Conservation (phyloP, 352 stramenopile species). For the Pythium chondricola region DNA sequence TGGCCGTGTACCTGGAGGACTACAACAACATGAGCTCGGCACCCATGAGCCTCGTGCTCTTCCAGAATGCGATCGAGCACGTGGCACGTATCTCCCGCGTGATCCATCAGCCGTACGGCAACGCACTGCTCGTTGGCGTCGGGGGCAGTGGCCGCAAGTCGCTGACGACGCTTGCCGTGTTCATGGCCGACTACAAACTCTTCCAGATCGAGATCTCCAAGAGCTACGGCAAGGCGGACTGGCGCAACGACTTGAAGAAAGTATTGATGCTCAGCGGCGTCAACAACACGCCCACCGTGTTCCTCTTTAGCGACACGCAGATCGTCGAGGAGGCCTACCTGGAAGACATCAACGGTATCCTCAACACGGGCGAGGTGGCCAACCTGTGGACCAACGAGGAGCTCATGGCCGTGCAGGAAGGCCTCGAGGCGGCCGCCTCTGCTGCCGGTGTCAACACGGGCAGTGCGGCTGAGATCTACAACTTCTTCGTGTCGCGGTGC, state of each 20-base stretch:
- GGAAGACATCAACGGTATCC: conserved; percentile 91
- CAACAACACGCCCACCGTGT: conserved; percentile 85
- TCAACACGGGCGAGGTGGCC: conserved; percentile 92
- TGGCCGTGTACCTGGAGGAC: conserved; percentile 92
- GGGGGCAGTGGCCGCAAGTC: conserved; percentile 90
- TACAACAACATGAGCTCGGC: conserved; percentile 94
- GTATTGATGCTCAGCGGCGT: conserved; percentile 74
- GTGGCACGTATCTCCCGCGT: conserved; percentile 90
- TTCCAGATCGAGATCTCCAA: conserved; percentile 97
- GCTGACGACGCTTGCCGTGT: conserved; percentile 90
- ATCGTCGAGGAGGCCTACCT: conserved; percentile 91
- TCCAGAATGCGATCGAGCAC: conserved; percentile 94
- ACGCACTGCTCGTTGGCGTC: conserved; percentile 91
- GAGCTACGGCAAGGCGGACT: conserved; percentile 89
- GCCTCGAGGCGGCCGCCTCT: conserved; percentile 52
- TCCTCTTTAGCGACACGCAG: conserved; percentile 92
- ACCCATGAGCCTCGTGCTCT: conserved; percentile 93
- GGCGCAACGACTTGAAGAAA: conserved; percentile 91
- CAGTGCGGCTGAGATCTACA: conserved; percentile 76
- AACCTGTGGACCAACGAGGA: conserved; percentile 91
- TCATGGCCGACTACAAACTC: conserved; percentile 92
- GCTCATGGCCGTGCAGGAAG: conserved; percentile 76
- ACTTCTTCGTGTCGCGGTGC: conserved; percentile 88
- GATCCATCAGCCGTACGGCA: conserved; percentile 91
- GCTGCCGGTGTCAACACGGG: conserved; percentile 62